Percentiles rank a stretch among this genome's conserved stretches.
phyloP scores from a whole-genome alignment of 73 alveolate genomes.

The Tetrahymena borealis region DNA sequence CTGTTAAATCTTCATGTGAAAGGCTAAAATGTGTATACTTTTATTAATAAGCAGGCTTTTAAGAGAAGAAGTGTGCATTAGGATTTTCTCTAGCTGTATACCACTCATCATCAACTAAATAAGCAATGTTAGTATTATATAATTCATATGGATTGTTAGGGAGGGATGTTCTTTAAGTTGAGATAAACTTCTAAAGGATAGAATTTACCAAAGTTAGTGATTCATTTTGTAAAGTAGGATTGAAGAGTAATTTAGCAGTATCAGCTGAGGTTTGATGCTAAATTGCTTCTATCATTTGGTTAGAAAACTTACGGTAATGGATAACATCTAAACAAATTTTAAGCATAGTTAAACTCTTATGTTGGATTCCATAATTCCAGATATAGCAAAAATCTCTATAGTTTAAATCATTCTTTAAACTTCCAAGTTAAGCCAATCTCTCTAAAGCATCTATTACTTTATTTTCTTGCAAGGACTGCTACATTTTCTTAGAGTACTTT shows the following conservation, averaged over 20 bases:
- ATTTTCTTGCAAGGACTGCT: neutral
- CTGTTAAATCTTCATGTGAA: neutral
- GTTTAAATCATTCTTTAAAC: neutral
- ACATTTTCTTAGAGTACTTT: neutral
- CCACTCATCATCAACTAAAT: neutral
- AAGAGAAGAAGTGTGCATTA: neutral
- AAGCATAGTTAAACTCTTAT: neutral
- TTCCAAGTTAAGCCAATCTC: neutral
- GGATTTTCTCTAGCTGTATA: neutral
- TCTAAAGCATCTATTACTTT: neutral
- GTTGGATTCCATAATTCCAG: neutral
- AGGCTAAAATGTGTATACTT: neutral
- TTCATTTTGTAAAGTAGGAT: neutral
- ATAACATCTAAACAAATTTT: neutral
- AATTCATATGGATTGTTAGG: neutral
- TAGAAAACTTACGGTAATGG: neutral
- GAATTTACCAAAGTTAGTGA: neutral
- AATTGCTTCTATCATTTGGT: neutral
- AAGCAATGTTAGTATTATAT: neutral
- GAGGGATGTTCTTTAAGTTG: neutral
- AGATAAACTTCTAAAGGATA: neutral
- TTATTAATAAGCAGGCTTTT: neutral
- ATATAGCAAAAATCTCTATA: neutral
- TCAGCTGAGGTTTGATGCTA: neutral
- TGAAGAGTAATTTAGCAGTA: neutral